Evolutionary conservation across 2,329 filamentous ascomycete species (phyloP).

Genomic region (Sclerotinia minor): DNA sequence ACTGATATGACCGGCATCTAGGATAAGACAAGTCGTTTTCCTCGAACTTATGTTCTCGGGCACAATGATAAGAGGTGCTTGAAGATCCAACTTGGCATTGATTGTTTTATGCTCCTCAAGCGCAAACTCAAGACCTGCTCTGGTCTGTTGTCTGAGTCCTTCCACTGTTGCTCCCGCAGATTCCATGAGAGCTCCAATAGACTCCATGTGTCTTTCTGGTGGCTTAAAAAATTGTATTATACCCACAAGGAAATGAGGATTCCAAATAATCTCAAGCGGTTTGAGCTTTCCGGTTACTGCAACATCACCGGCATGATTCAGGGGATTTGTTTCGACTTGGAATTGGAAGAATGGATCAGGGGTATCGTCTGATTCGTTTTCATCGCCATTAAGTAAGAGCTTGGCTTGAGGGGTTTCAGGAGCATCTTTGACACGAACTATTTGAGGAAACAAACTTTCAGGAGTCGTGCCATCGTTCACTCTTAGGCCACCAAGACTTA

Average conservation of each 20-base stretch:
- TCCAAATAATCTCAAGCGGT: conserved; percentile 96
- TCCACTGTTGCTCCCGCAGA: conserved; percentile 94
- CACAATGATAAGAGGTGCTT: conserved; percentile 93
- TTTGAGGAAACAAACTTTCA: conserved; percentile 88
- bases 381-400: conserved; percentile 42
- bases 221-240: conserved; percentile 95
- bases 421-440: conserved; percentile 91
- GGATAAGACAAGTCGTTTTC: conserved; percentile 82
- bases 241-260: conserved; percentile 87
- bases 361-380: conserved; percentile 45
- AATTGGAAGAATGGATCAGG: conserved; percentile 87
- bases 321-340: conserved; percentile 89
- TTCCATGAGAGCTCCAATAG: conserved; percentile 93
- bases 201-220: conserved; percentile 97
- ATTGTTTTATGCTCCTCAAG: conserved; percentile 97
- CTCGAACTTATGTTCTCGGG: conserved; percentile 85
- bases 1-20: conserved; percentile 94
- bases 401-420: conserved; percentile 51
- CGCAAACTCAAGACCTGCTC: conserved; percentile 93
- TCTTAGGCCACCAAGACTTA: conserved; percentile 88
- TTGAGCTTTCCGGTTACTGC: conserved; percentile 89
- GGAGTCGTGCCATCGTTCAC: conserved; percentile 95
- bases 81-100: conserved; percentile 91
- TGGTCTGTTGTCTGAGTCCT: conserved; percentile 89
- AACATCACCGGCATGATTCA: conserved; percentile 89